Base-by-base conservation (phyloP, 495 filamentous ascomycete species). In the Hyaloscypha hepaticicola region DNA sequence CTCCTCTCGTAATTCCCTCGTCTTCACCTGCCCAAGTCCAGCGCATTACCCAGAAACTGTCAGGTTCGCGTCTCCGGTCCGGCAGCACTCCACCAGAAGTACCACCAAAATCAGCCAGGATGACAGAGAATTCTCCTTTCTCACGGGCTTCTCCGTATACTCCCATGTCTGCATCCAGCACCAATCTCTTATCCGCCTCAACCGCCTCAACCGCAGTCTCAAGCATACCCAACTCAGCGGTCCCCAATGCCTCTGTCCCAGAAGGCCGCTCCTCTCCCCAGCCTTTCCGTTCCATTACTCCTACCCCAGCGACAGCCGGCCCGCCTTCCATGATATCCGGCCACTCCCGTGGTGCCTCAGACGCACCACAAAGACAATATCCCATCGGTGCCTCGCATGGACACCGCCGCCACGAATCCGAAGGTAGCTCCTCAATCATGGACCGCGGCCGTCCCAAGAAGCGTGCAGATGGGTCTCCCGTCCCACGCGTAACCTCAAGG, bases 401-500 rank as follows among this genome's bases (percentile, higher is more conserved):
- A 9, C 81, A 84, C 66, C 76, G 72, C 63, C 76, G 84, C 66
- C 77, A 79, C n/a, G 75, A 77, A 63, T 87, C 84, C 12, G 85
- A 88, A 24, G 61, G 55, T 0, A 38, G 56, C 26, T 78, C 82
- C 0, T 83, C 84, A 58, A 82, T 87, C 55, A 81, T 88, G 77
- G 80, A 87, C 58, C 75, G 86, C 55, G 86, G 85, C 0, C 76
- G 85, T 5, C 84, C 85, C 25, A 75, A 79, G 63, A 85, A 82
- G 69, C 74, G 83, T n/a, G 22, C 61, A 41, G 67, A 68, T 12
- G 33, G 41, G 5, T 67, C 52, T 57, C 61, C 61, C 19, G 38
- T 66, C 24, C 68, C 59, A 41, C 38, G 24, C 16, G 64, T 61
- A 1, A 48, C 21, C 27, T 41, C 45, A 12, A 74, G 52, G 60